Percentiles rank a stretch among this genome's conserved stretches.
Evolutionary conservation across 352 stramenopile species (phyloP).

Genomic region (Globisporangium cylindrosporum): DNA sequence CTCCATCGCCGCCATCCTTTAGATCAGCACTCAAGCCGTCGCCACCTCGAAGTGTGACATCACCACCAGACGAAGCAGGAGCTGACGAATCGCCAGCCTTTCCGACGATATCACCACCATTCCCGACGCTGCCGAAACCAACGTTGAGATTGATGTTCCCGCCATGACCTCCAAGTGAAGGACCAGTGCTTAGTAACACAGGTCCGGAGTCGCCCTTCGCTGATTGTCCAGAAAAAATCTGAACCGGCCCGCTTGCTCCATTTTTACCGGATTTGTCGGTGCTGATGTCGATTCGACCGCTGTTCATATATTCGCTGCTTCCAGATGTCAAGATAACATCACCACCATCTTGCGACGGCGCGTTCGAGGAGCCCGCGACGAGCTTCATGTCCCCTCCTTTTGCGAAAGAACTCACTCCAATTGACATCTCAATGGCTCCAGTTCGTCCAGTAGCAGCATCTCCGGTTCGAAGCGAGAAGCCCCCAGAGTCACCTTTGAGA

Average conservation of each 20-base stretch:
- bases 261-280: constrained; percentile 70
- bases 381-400: constrained; percentile 78
- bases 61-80: constrained; percentile 39
- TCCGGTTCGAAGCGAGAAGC: constrained; percentile 53
- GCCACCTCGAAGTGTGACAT: constrained; percentile 40
- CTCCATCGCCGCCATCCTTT: constrained; percentile 64
- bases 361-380: constrained; percentile 48
- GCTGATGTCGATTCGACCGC: constrained; percentile 69
- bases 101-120: constrained; percentile 65
- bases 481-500: constrained; percentile 52
- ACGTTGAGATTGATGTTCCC: constrained; percentile 67
- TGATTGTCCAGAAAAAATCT: constrained; percentile 55
- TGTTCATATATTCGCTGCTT: constrained; percentile 58
- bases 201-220: constrained; percentile 59
- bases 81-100: constrained; percentile 61
- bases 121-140: constrained; percentile 44
- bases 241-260: constrained; percentile 77
- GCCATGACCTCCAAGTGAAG: constrained; percentile 47
- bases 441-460: constrained; percentile 46
- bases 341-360: constrained; percentile 55
- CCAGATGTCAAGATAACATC: constrained; percentile 78
- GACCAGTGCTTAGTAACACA: constrained; percentile 69
- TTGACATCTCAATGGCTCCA: constrained; percentile 39
- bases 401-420: constrained; percentile 50
- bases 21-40: constrained; percentile 39